A percentile compares a stretch with the other conserved stretches of the same genome.
Evolutionary conservation across 192 early-diverging fungal genomes (phyloP).

Genomic region (Dispira simplex): DNA sequence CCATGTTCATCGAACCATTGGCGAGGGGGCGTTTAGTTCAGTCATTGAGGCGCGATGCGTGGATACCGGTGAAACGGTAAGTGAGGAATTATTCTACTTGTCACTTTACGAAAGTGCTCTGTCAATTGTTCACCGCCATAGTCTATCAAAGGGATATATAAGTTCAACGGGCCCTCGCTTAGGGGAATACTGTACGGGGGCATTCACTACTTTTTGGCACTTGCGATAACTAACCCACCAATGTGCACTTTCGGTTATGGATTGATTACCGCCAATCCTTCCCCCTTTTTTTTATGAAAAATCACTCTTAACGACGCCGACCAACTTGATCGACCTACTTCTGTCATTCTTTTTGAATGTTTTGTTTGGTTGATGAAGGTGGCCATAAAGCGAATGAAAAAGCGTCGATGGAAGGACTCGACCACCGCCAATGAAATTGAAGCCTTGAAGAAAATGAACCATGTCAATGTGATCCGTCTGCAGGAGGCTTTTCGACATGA

Average conservation of each 20-base stretch:
- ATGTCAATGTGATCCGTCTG: constrained; percentile 75
- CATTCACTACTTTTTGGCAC: no score
- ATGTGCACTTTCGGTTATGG: background rate
- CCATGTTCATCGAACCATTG: constrained; percentile 27
- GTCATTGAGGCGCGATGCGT: constrained; percentile 26
- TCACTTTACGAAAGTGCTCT: background rate
- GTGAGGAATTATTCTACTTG: background rate
- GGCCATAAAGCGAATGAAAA: constrained; percentile 38
- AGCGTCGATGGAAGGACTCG: constrained; percentile 35
- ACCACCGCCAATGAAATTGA: constrained; percentile 28
- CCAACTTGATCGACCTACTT: background rate
- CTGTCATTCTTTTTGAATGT: background rate
- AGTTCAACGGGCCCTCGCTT: no score
- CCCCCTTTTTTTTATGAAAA: background rate
- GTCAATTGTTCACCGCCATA: background rate
- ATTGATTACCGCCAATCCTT: background rate
- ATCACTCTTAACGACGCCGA: background rate
- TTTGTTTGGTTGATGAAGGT: constrained; percentile 10
- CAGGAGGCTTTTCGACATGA: constrained; percentile 71
- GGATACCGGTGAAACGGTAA: constrained; percentile 25
- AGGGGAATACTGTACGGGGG: background rate
- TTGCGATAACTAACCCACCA: no score
- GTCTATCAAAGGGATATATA: no score
- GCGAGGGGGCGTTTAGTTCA: constrained; percentile 36
- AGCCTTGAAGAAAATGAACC: constrained; percentile 31